phyloP scores from a whole-genome alignment of 495 filamentous ascomycete species.

The Xylaria castorea region DNA sequence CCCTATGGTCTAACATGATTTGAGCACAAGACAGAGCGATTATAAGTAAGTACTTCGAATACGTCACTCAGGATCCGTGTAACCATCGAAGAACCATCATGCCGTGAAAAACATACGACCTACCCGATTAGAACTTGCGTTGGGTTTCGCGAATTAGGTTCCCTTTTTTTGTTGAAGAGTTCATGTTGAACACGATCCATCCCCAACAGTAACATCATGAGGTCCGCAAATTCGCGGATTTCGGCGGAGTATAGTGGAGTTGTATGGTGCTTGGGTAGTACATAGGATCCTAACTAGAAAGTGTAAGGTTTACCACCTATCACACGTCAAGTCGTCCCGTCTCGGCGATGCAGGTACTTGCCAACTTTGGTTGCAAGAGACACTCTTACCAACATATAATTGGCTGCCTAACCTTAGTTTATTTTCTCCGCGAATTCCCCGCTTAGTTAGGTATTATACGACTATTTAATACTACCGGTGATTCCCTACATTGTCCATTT shows the following conservation, averaged over 20 bases:
- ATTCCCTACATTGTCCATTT: neutral
- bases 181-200: neutral
- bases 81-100: neutral
- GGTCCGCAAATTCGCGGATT: constrained; percentile 6
- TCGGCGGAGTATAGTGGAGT: constrained; percentile 14
- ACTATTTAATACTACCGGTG: neutral
- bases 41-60: neutral
- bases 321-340: neutral
- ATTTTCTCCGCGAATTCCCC: neutral
- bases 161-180: neutral
- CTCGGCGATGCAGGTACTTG: constrained; percentile 4
- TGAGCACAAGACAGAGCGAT: neutral
- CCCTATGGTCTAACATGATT: neutral
- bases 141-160: neutral
- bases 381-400: neutral
- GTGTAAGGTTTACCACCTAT: too few species aligned
- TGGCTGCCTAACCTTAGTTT: neutral
- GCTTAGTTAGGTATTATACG: neutral
- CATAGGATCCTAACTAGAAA: too few species aligned
- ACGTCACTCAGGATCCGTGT: neutral
- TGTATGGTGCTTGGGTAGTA: neutral
- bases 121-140: neutral
- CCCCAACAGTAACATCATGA: neutral
- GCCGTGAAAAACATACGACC: neutral
- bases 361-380: neutral